phyloP scores from a whole-genome alignment of 257 asterid genomes.

The Solanum lycopersicoides region DNA sequence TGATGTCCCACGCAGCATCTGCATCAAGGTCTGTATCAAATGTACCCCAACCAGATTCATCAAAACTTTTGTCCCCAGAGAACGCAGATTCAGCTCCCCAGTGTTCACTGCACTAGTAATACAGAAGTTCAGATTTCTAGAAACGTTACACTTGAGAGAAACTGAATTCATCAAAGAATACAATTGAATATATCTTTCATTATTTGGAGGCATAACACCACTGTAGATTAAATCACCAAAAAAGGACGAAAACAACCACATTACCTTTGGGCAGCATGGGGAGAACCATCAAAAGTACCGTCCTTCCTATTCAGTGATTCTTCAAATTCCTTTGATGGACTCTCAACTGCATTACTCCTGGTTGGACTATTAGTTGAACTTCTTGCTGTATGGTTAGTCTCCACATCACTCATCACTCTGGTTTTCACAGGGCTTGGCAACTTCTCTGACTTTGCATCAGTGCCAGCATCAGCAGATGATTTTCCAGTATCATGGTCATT shows the following conservation, averaged over 20 bases:
- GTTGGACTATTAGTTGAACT: conserved; percentile 78
- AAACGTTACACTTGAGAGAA: not conserved
- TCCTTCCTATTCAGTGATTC: conserved; percentile 39
- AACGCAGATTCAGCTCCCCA: conserved; percentile 19
- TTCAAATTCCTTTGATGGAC: conserved; percentile 49
- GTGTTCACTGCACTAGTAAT: conserved; percentile 49
- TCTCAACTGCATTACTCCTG: conserved; percentile 33
- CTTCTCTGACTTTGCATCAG: conserved; percentile 32
- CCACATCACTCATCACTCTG: conserved; percentile 29
- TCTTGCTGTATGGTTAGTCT: conserved; percentile 22
- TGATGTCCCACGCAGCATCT: conserved; percentile 55
- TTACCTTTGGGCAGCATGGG: conserved; percentile 69
- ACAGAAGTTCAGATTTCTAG: not conserved
- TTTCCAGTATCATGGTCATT: conserved; percentile 21
- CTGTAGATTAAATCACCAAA: not conserved
- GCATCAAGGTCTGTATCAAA: conserved; percentile 61
- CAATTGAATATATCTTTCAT: not conserved
- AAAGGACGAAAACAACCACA: not conserved
- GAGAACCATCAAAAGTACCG: conserved; percentile 50
- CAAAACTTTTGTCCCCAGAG: conserved; percentile 39
- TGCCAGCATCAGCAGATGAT: conserved; percentile 35
- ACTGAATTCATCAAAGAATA: not conserved
- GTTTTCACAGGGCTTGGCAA: conserved; percentile 22
- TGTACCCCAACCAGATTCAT: conserved; percentile 72
- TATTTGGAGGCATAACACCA: not conserved